Percentiles rank a stretch among this genome's conserved stretches.
These are phyloP conservation scores for Ichthyophthirius multifiliis DNA, from an alignment of 169 alveolate genomes.

Conservation along the genomic window DNA sequence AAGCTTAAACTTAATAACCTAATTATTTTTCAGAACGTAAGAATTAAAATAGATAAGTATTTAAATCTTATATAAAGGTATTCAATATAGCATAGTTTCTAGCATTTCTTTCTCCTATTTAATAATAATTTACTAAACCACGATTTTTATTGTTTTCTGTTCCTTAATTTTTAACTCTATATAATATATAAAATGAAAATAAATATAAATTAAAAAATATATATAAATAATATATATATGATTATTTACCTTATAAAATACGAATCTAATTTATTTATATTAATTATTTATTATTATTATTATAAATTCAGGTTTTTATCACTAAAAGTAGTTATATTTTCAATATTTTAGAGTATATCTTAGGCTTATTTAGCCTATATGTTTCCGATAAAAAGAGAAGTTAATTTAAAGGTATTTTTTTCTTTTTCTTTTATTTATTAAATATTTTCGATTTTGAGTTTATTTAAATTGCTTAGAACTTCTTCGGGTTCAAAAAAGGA, in stretches of 20 bases:
- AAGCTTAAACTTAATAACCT: neutral
- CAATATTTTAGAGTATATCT: neutral
- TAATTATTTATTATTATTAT: too few relatives aligned
- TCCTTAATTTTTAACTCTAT: too few relatives aligned
- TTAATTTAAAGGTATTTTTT: neutral
- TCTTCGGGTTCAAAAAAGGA: neutral
- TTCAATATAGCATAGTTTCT: neutral
- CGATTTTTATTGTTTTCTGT: neutral
- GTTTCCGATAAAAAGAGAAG: neutral
- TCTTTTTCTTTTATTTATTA: neutral
- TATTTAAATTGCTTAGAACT: neutral
- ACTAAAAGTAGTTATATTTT: too few relatives aligned
- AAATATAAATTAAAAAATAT: too few relatives aligned
- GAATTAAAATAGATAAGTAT: neutral
- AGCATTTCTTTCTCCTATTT: neutral
- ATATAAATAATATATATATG: too few relatives aligned
- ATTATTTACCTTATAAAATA: too few relatives aligned
- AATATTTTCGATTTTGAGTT: neutral
- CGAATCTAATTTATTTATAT: too few relatives aligned
- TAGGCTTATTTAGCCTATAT: neutral
- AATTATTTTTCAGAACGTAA: neutral
- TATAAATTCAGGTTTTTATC: too few relatives aligned
- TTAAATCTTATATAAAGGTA: neutral
- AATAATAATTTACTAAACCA: neutral
- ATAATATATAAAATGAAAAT: too few relatives aligned